Base-by-base conservation (phyloP, 2,329 filamentous ascomycete species). In the Diaporthe sp. region DNA sequence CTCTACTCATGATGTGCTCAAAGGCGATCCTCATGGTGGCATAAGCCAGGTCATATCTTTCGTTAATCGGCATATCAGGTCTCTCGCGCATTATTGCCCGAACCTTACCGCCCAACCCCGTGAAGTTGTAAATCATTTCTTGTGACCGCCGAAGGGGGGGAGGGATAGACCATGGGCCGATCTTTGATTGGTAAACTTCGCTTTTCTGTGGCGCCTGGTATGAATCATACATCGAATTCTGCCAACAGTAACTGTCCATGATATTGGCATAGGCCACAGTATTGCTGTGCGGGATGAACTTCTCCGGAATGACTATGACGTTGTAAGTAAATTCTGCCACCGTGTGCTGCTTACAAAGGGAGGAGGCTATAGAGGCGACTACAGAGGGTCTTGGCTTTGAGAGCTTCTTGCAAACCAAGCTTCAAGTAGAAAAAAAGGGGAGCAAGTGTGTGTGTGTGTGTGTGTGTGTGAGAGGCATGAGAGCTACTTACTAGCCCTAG, bases 11-110 rank as follows among this genome's bases (percentile, higher is more conserved):
- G 37, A 98, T 87, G 85, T 98, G 96, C 83, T 98, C 95, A 82
- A 98, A 99, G 22, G 93, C 92, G 2, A 95, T 87, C 49, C 92
- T 90, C 93, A 98, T 96, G 1, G 91, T 88, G 77, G 94, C 92
- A 55, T 89, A 88, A 1, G 94, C 96, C 58, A 99, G 87, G 3
- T 87, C 86, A 39, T 89, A 88, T 6, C 95, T 90, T 82, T 97
- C 93, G 3, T 87, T 84, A 2, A 90, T 78, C 15, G 83, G 82
- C 81, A 94, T 85, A 73, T 72, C 25, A 51, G 74, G 44, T 34
- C 71, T 44, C 44, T 72, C 31, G 73, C 22, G 28, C 49, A 76
- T 51, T 13, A 93, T 86, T 25, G 90, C 88, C 78, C 92, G 89
- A 6, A 94, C 90, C 70, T 53, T 6, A 31, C 79, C 74, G 53